Percentiles rank a stretch among this genome's conserved stretches.
Conservation (phyloP, 164 flowering plant genomes). For the Platanus orientalis region DNA sequence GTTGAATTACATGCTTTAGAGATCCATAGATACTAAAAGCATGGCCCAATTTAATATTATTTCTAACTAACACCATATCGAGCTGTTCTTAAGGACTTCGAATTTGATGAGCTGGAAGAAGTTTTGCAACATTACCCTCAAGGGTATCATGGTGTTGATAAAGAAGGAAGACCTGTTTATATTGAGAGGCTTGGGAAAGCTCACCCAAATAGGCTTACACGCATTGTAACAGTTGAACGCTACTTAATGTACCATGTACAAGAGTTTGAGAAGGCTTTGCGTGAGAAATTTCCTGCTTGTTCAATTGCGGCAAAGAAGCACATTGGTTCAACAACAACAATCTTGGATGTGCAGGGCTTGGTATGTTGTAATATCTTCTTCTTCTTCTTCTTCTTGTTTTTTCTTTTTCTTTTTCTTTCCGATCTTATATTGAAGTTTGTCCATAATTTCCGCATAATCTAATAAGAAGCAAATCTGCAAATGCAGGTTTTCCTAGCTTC, state of each 20-base stretch:
- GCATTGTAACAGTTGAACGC: constrained; percentile 68
- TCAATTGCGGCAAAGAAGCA: constrained; percentile 80
- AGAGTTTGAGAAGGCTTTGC: no score
- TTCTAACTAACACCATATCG: no score
- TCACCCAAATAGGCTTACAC: constrained; percentile 69
- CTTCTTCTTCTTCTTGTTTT: no score
- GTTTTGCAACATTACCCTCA: no score
- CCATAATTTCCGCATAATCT: background rate
- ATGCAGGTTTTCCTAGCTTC: background rate
- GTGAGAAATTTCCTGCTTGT: constrained; percentile 89
- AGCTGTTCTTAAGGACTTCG: no score
- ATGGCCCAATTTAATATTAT: no score
- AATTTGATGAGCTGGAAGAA: no score
- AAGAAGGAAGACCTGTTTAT: no score
- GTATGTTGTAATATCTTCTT: constrained; percentile 49
- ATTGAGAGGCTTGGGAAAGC: no score
- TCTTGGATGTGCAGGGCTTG: constrained; percentile 93
- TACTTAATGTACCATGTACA: constrained; percentile 82
- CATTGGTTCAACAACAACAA: constrained; percentile 78
- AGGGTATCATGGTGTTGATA: no score
- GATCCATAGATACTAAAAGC: no score
- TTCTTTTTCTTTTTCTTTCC: background rate
- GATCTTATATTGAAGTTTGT: background rate
- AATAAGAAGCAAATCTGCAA: background rate
- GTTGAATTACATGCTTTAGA: no score